Evolutionary conservation across 441 rosid species (phyloP), one percentile per base, ranked within the genome.

Genomic region (Bocquillonia castaneifolia): DNA sequence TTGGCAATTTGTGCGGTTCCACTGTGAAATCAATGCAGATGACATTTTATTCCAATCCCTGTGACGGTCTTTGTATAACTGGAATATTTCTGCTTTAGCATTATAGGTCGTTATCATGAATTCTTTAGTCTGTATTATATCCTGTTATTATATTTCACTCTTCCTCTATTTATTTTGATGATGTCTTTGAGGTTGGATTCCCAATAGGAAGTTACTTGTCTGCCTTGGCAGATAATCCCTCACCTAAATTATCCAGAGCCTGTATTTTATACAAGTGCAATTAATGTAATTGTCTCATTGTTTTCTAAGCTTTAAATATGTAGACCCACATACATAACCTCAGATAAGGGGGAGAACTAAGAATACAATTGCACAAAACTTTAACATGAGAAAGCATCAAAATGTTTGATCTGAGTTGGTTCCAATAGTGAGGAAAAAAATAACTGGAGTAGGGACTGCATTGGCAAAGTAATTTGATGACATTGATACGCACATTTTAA

Each of bases 31-130:
- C 39, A 20, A 28, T 13, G 28, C 66, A 20, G 18, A 44, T 25
- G 17, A 29, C 25, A 0, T 28, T 64, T 37, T n/a, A 32, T 20
- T 48, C 28, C n/a, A 2, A 8, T 54, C 28, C 48, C 25, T 22
- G 69, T 47, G 28, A 18, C 7, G 31, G 0, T 25, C 13, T 63
- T 64, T 59, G 17, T 31, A 36, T 48, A 52, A 55, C 59, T 62
- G 51, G 40, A 37, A 51, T 74, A 13, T 15, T 64, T 69, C 20
- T 51, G 29, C 57, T 64, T 73, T 42, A 36, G 39, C 48, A 71
- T 55, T 22, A 34, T 57, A 37, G 26, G 37, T 71, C 25, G 13
- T 25, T 64, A 32, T 57, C 63, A 3, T 28, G 7, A 13, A 37
- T 23, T 51, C 62, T 59, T 18, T 57, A 10, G 48, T 65, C 25